Evolutionary conservation across 106 monocot genomes (phyloP), one percentile per base, ranked within the genome.

Genomic region (Vanilla planifolia): DNA sequence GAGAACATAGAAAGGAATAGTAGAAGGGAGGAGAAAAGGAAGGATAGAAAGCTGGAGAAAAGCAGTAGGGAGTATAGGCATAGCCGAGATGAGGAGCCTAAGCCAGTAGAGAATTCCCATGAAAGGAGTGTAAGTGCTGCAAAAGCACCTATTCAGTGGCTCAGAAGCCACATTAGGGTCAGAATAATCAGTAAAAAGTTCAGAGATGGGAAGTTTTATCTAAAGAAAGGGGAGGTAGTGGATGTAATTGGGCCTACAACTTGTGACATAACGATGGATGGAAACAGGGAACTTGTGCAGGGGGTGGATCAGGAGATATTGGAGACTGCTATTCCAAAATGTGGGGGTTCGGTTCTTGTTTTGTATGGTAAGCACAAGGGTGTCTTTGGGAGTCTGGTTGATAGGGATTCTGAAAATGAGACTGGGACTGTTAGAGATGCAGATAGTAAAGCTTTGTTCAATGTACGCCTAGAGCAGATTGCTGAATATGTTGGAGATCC

Each of bases 401-500:
- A 92, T 77, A 92, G 63, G 65, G 63, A 98, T 51, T 73, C 48
- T 15, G 89, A 87, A 32, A 67, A 80, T 51, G 92, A 82, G 47
- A 92, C 67, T 11, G 96, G 77, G 1, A 51, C 82, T 23, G 84
- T 98, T 1, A 79, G 72, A 53, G 87, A 88, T 82, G 87, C 84
- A 0, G 84, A 91, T 47, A 88, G 26, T 36, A 87, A 82, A 65
- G 75, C 68, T n/a, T 39, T 91, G 68, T 69, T 98, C 15, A 87
- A 82, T 43, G 91, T 98, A 45, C 53, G 67, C 14, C 75, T 91
- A 40, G 87, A 98, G 27, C 84, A 91, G 72, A 75, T 98, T 56
- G 91, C 96, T 3, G 96, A 98, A 47, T 98, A 77, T 62, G 60
- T 85, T 75, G 96, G 91, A 20, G 91, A 91, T 60, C 91, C 87